Conservation (phyloP, 805 yeast genomes). For the Alloascoidea africana region DNA sequence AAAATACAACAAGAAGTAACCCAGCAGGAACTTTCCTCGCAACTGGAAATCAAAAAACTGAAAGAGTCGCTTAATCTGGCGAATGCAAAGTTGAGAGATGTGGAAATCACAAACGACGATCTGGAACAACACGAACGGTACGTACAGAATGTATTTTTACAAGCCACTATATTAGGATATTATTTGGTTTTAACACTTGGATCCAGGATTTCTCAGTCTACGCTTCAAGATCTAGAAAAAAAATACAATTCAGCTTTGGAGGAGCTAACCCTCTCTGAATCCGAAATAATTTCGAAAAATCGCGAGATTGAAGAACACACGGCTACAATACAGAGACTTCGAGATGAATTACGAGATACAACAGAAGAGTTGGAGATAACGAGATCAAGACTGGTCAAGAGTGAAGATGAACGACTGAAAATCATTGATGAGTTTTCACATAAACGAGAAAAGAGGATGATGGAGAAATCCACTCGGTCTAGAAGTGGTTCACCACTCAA, state of each 20-base stretch:
- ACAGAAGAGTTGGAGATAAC: slow-evolving; percentile 16
- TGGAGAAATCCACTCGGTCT: too few species aligned
- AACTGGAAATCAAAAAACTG: slow-evolving; percentile 14
- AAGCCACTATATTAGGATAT: too few species aligned
- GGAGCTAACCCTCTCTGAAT: slow-evolving; percentile 22
- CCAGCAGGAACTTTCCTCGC: slow-evolving; percentile 10
- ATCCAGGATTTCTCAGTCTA: slow-evolving; percentile 16
- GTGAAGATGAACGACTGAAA: slow-evolving; percentile 2
- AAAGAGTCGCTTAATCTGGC: slow-evolving; percentile 18
- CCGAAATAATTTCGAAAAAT: slow-evolving; percentile 17
- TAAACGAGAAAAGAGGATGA: neutral
- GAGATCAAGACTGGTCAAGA: slow-evolving; percentile 5
- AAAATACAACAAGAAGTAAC: slow-evolving; percentile 15
- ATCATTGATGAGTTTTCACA: neutral
- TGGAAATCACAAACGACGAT: slow-evolving; percentile 28
- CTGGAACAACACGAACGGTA: slow-evolving; percentile 27
- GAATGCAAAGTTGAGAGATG: slow-evolving; percentile 19
- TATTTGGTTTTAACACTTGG: too few species aligned
- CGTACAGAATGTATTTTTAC: too few species aligned
- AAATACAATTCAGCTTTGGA: slow-evolving; percentile 23
- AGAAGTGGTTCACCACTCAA: neutral
- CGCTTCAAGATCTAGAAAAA: slow-evolving; percentile 19
- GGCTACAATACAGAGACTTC: slow-evolving; percentile 16
- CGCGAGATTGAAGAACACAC: slow-evolving; percentile 12
- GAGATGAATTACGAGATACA: slow-evolving; percentile 17